phyloP scores from a whole-genome alignment of 164 flowering plant species.

The Vitis vinifera region ASM3070453v1 NC_081811.1:2512001-2512500 shows the following conservation, averaged over 20 bases:
- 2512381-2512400: conserved; percentile 22
- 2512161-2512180: conserved; percentile 48
- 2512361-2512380: conserved; percentile 23
- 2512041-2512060: conserved; percentile 12
- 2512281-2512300: conserved; percentile 44
- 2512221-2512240: conserved; percentile 64
- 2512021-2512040: not conserved
- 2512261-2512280: conserved; percentile 57
- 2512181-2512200: conserved; percentile 63
- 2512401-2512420: not conserved
- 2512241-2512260: conserved; percentile 61
- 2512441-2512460: conserved; percentile 40
- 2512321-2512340: conserved; percentile 20
- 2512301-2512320: conserved; percentile 54
- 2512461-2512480: conserved; percentile 61
- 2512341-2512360: conserved; percentile 23
- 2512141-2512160: conserved; percentile 56
- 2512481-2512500: conserved; percentile 19
- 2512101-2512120: conserved; percentile 55
- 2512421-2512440: conserved; percentile 27
- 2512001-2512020: conserved; percentile 3
- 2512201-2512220: conserved; percentile 51
- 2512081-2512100: conserved; percentile 63
- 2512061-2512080: conserved; percentile 59
- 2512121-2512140: conserved; percentile 56